phyloP scores from a whole-genome alignment of 108 stramenopile genomes.

The Licmophora abbreviata region DNA sequence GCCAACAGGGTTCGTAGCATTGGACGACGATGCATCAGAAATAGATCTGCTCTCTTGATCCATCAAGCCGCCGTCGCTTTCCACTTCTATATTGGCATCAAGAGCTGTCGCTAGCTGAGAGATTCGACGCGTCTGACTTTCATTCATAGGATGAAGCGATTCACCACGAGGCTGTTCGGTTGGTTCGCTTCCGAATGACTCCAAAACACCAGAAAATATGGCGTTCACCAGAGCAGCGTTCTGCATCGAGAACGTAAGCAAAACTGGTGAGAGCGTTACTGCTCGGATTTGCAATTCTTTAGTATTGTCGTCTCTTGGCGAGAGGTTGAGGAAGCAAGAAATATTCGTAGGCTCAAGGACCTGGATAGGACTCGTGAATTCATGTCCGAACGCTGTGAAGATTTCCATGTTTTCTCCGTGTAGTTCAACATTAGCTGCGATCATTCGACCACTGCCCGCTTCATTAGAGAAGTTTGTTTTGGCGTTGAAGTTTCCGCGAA shows the following conservation, averaged over 20 bases:
- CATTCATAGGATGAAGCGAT: conserved; percentile 16
- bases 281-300: conserved; percentile 48
- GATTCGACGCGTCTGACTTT: conserved; percentile 38
- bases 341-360: conserved; percentile 65
- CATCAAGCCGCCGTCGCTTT: conserved; percentile 5
- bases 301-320: conserved; percentile 8
- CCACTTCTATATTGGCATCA: conserved; percentile 7
- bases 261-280: conserved; percentile 52
- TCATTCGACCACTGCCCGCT: conserved; percentile 16
- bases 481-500: conserved; percentile 56
- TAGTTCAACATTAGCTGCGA: conserved; percentile 21
- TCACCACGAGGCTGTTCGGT: not conserved
- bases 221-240: conserved; percentile 70
- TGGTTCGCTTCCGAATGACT: conserved; percentile 20
- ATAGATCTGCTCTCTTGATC: not conserved
- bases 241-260: conserved; percentile 69
- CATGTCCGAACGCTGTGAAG: conserved; percentile 67
- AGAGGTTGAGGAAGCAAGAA: conserved; percentile 40
- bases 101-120: conserved; percentile 51
- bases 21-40: not conserved
- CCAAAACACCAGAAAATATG: conserved; percentile 46
- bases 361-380: conserved; percentile 63
- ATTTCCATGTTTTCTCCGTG: conserved; percentile 66
- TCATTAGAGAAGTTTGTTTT: conserved; percentile 14
- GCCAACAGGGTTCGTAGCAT: not conserved